Evolutionary conservation across 164 flowering plant genomes (phyloP).

Genomic region (Vitis riparia): DNA sequence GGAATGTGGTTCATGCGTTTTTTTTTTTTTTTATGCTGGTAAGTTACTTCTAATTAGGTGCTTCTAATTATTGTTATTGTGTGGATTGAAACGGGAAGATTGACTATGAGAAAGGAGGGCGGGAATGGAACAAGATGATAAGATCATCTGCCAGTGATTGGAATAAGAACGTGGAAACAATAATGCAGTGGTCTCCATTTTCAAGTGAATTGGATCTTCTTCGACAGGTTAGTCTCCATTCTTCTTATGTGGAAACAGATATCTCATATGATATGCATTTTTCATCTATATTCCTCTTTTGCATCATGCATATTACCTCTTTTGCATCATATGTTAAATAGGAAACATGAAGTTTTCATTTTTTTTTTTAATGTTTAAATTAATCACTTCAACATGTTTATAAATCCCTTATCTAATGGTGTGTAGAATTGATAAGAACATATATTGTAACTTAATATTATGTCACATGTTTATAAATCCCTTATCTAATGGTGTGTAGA

Average conservation of each 20-base stretch:
- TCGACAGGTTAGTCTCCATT: constrained; percentile 53
- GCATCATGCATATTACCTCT: not conserved
- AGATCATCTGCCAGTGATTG: constrained; percentile 59
- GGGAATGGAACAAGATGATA: constrained; percentile 50
- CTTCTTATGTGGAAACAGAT: not conserved
- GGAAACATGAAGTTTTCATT: no score
- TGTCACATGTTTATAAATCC: not conserved
- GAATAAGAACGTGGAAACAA: constrained; percentile 67
- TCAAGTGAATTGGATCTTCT: constrained; percentile 72
- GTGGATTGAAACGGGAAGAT: constrained; percentile 41
- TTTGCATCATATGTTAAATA: no score
- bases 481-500: no score
- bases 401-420: no score
- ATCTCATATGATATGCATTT: not conserved
- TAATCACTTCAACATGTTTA: no score
- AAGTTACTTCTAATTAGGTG: not conserved
- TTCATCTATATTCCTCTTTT: not conserved
- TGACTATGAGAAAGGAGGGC: constrained; percentile 58
- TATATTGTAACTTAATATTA: not conserved
- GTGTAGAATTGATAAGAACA: no score
- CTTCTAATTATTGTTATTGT: constrained; percentile 8
- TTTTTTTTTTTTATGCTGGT: not conserved
- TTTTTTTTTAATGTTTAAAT: no score
- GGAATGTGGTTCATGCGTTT: constrained; percentile 3
- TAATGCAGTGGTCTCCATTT: constrained; percentile 89